phyloP scores from a whole-genome alignment of 1,284 basidiomycete species.

The Gastroboletus turbinatus region DNA sequence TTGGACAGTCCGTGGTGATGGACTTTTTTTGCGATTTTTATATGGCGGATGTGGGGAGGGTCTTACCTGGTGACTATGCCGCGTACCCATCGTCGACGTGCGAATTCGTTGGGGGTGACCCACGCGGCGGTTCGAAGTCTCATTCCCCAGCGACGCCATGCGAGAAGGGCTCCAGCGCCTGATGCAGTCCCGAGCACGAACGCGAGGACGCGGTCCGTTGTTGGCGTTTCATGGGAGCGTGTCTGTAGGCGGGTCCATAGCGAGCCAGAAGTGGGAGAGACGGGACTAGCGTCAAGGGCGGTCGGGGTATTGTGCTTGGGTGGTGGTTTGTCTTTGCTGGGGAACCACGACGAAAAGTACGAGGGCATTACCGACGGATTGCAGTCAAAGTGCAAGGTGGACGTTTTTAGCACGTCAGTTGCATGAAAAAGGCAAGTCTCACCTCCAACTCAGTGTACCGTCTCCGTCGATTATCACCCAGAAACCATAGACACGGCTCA shows the following conservation, averaged over 20 bases:
- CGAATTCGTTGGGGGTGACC: conserved; percentile 59
- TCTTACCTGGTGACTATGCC: conserved; percentile 73
- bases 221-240: background rate
- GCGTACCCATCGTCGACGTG: conserved; percentile 61
- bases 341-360: conserved; percentile 8
- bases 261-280: background rate
- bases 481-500: background rate
- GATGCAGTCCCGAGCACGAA: conserved; percentile 45
- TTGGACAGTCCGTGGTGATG: background rate
- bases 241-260: conserved; percentile 1
- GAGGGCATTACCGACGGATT: background rate
- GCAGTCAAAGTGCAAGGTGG: background rate
- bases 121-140: conserved; percentile 63
- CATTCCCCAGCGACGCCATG: conserved; percentile 57
- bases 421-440: conserved; percentile 12
- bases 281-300: too few relatives aligned
- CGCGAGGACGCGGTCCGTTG: conserved; percentile 16
- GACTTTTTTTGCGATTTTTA: background rate
- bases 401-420: background rate
- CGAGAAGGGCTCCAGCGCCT: conserved; percentile 38
- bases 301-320: background rate
- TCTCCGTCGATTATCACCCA: background rate
- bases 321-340: background rate
- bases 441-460: too few relatives aligned
- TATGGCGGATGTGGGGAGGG: background rate